Evolutionary conservation across 106 monocot genomes (phyloP).

Genomic region (Xerophyta viscosa): DNA sequence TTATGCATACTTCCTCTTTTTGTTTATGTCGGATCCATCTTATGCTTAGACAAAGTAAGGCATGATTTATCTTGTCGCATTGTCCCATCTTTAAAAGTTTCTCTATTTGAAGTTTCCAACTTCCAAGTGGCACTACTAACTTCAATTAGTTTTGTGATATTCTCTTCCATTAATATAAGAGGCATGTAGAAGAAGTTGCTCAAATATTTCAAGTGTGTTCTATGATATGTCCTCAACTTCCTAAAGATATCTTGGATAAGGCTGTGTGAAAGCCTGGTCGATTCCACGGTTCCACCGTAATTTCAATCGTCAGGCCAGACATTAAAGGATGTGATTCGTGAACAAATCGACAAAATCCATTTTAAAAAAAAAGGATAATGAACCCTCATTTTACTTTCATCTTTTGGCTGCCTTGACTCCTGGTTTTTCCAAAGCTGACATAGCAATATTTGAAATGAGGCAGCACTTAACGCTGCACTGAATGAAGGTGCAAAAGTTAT

Average conservation of each 20-base stretch:
- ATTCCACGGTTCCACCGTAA: conserved; percentile 93
- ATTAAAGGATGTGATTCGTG: conserved; percentile 92
- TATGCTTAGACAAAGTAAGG: no score
- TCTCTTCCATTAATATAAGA: no score
- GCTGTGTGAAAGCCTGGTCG: conserved; percentile 88
- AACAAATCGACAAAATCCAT: conserved; percentile 85
- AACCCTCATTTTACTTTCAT: conserved; percentile 81
- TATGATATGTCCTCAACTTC: no score
- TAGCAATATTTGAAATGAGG: conserved; percentile 97
- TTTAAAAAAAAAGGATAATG: conserved; percentile 85
- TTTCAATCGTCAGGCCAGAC: conserved; percentile 85
- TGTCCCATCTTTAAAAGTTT: no score
- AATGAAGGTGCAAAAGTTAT: conserved; percentile 48
- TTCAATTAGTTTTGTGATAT: no score
- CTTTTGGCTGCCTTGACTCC: conserved; percentile 88
- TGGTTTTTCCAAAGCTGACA: conserved; percentile 98
- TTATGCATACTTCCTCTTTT: no score
- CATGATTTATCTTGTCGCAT: no score
- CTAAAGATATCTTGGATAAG: conserved; percentile 95
- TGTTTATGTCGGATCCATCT: no score
- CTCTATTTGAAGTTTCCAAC: no score
- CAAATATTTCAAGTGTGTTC: no score
- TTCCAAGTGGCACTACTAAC: no score
- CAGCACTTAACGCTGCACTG: conserved; percentile 89
- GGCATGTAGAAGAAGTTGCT: no score